Base-by-base conservation (phyloP, 1,284 basidiomycete genomes). In the Ceratobasidium sp. region DNA sequence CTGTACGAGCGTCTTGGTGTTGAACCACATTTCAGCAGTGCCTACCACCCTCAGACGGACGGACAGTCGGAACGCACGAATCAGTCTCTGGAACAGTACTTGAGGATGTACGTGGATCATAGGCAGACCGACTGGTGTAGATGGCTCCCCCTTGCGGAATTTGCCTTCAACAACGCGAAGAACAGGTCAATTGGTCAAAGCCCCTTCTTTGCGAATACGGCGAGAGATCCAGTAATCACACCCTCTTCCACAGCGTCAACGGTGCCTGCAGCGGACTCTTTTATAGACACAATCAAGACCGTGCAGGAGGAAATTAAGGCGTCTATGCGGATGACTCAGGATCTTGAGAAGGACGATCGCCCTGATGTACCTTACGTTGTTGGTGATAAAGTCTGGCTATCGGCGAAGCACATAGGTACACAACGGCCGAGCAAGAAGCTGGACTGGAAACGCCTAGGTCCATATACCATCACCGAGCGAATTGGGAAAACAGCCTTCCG, bases 191-290 rank as follows among this genome's bases (percentile, higher is more conserved):
- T 73, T 9, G 73, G 76, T 1, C 63, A 64, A 23, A 71, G 78
- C 0, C 80, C 79, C 2, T 80, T 80, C 77, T 75, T 74, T 16
- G 76, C 77, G 21, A 72, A 75, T 35, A 63, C 76, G 3, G 79
- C 79, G 1, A 76, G 70, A 38, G 70, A 77, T 28, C 79, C 79
- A n/a, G 73, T 62, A 7, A 62, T 71, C 13, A 54, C 13, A n/a
- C n/a, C n/a, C n/a, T n/a, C n/a, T n/a, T n/a, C n/a, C 21, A 55
- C 21, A 16, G 16, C 14, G 8, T 70, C 28, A 26, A 23, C 2
- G 13, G 9, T 1, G 7, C 11, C 1, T 21, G 44, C 23, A 30
- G 47, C 9, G 49, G 52, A 57, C 1, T 50, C 30, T 9, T 21
- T 18, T 23, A 50, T 2, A 11, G 5, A 47, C 18, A n/a, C 0